Conservation (phyloP, 257 asterid genomes). For the Nicotiana sylvestris region DNA sequence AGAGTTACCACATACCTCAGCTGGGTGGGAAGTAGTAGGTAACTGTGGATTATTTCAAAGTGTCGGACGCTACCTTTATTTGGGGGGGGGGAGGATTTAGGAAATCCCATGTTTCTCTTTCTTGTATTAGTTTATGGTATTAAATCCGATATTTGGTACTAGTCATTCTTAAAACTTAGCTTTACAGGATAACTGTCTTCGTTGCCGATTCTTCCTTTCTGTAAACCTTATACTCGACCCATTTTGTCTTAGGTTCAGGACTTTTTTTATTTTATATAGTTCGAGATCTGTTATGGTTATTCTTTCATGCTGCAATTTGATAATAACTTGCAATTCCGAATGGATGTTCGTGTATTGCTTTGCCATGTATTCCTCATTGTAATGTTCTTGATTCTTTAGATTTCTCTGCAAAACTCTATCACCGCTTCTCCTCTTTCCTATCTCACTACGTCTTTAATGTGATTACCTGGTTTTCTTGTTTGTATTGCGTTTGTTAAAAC, state of each 20-base stretch:
- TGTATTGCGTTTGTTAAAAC: background rate
- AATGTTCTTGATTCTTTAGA: background rate
- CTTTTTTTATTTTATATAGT: background rate
- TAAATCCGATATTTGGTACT: background rate
- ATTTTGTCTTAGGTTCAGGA: background rate
- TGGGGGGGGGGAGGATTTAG: background rate
- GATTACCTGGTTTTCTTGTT: background rate
- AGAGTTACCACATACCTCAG: background rate
- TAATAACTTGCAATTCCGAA: background rate
- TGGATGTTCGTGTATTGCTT: background rate
- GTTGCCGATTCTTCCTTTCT: background rate
- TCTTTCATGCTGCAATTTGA: background rate
- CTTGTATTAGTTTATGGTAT: background rate
- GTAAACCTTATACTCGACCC: background rate
- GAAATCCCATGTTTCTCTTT: background rate
- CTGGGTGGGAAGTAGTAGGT: background rate
- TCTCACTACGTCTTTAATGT: slow-evolving; percentile 1
- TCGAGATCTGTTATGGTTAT: background rate
- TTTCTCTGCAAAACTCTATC: background rate
- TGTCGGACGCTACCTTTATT: background rate
- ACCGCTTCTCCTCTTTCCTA: background rate
- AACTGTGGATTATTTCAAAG: background rate
- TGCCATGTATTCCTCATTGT: background rate
- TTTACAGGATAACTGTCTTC: background rate
- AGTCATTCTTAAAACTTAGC: background rate